Conservation (phyloP, 495 filamentous ascomycete species). For the Bryoglossum gracile region DNA sequence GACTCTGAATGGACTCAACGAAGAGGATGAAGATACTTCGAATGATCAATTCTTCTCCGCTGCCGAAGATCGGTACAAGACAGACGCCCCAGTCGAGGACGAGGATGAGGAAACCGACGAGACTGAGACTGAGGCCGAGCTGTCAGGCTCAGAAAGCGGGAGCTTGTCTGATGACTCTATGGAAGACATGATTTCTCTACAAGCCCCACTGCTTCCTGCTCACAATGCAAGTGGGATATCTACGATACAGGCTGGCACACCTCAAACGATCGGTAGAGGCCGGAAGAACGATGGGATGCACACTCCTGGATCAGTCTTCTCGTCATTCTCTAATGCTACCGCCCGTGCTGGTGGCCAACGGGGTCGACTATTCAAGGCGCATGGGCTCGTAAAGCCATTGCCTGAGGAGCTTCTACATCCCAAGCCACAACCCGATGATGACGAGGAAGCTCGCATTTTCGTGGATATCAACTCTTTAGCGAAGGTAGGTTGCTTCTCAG, state of each 20-base stretch:
- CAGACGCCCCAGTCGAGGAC: slow-evolving; percentile 34
- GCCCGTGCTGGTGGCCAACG: slow-evolving; percentile 56
- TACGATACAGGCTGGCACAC: slow-evolving; percentile 62
- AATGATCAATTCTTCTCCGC: slow-evolving; percentile 88
- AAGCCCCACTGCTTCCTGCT: slow-evolving; percentile 66
- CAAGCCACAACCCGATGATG: slow-evolving; percentile 64
- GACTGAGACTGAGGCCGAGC: slow-evolving; percentile 52
- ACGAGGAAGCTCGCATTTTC: slow-evolving; percentile 82
- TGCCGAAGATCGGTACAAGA: slow-evolving; percentile 58
- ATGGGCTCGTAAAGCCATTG: slow-evolving; percentile 64
- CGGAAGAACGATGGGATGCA: slow-evolving; percentile 58
- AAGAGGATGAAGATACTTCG: slow-evolving; percentile 69
- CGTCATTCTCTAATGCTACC: slow-evolving; percentile 72
- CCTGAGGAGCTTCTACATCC: slow-evolving; percentile 77
- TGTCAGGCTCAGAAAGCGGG: slow-evolving; percentile 47
- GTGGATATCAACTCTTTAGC: slow-evolving; percentile 77
- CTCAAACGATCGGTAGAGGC: slow-evolving; percentile 43
- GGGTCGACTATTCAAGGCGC: slow-evolving; percentile 62
- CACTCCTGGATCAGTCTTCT: slow-evolving; percentile 79
- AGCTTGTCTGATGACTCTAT: slow-evolving; percentile 68
- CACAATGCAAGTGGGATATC: slow-evolving; percentile 62
- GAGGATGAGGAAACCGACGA: slow-evolving; percentile 32
- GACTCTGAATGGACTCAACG: slow-evolving; percentile 52
- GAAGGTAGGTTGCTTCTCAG: slow-evolving; percentile 91
- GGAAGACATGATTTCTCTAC: slow-evolving; percentile 78